Base-by-base conservation (phyloP, 306 rosid genomes). In the Ammopiptanthus mongolicus region DNA sequence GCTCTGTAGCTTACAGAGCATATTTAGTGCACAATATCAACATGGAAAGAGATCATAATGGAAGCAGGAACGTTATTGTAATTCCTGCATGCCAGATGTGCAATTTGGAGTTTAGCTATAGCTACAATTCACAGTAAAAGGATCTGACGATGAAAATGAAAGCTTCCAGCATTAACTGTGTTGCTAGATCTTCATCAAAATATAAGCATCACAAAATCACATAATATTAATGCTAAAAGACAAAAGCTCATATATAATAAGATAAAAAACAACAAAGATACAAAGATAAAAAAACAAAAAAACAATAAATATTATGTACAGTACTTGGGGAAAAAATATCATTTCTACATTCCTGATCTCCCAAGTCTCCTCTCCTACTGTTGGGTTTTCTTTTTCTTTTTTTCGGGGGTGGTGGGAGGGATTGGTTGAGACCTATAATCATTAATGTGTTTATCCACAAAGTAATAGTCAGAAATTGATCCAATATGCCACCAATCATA, bases 171-270 rank as follows among this genome's bases (percentile, higher is more conserved):
- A 37, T 69, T 60, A 8, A 69, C 41, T 41, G 57, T 62, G 44
- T 71, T 52, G 37, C 56, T 42, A 63, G 59, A 61, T 61, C 62
- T 51, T 23, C 25, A 50, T 60, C 72, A 71, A 61, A n/a, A n/a
- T n/a, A n/a, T n/a, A n/a, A n/a, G n/a, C 70, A 11, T 36, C 63
- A 59, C 42, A 69, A 15, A 69, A 39, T 22, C 67, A 60, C 8
- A 1, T 22, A 60, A 33, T 61, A 62, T n/a, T 21, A 19, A 18
- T 46, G 51, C 34, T 46, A 50, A 75, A 37, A 23, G n/a, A 52
- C 42, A 42, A 18, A 29, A 8, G 19, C 48, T 57, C 18, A 19
- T n/a, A 55, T 22, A 59, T 52, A n/a, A n/a, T n/a, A n/a, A n/a
- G n/a, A n/a, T n/a, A n/a, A n/a, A n/a, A n/a, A n/a, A n/a, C n/a